Base-by-base conservation (phyloP, 202 grass and related monocot species). In the Zoysia matrella region DNA sequence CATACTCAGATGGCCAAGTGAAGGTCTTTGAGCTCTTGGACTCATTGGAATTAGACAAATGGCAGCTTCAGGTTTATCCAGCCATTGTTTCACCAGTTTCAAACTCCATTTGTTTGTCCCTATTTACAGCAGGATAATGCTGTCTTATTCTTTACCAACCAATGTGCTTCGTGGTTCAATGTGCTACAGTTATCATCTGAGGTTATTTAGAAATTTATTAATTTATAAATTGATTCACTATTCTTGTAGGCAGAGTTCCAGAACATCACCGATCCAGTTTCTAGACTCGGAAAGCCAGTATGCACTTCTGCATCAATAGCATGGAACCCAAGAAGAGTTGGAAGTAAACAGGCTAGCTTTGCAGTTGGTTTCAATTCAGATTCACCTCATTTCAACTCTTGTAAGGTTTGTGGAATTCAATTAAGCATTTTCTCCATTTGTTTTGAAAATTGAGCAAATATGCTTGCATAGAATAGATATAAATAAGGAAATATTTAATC, bases 31-130 rank as follows among this genome's bases (percentile, higher is more conserved):
- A 99, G 79, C 87, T 95, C 52, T 81, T 90, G 80, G 87, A 99
- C 84, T 78, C 82, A 6, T 86, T 99, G 88, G 93, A 95, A 88
- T 79, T 99, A 82, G 85, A 93, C 80, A 99, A 90, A 65, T 99
- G 91, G 96, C 96, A 95, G 73, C 96, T 99, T 90, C 96, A 99
- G 96, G 92, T 99, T 90, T 67, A 68, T 86, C 78, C 68, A 53
- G 39, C 13, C 85, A 65, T 11, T 82, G 15, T 69, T 78, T 22
- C 60, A 51, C 42, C 68, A 75, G 69, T 78, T 36, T 78, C 68
- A 47, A 72, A 53, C 11, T 74, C 36, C 40, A n/a, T 55, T 43
- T 61, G 2, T 75, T 81, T 88, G 36, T 67, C 72, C 44, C 2
- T 73, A 41, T 79, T 39, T 53, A 52, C 11, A 43, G 56, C 11